Evolutionary conservation across 2,329 filamentous ascomycete genomes (phyloP).

Genomic region (Hypoxylon sp.): DNA sequence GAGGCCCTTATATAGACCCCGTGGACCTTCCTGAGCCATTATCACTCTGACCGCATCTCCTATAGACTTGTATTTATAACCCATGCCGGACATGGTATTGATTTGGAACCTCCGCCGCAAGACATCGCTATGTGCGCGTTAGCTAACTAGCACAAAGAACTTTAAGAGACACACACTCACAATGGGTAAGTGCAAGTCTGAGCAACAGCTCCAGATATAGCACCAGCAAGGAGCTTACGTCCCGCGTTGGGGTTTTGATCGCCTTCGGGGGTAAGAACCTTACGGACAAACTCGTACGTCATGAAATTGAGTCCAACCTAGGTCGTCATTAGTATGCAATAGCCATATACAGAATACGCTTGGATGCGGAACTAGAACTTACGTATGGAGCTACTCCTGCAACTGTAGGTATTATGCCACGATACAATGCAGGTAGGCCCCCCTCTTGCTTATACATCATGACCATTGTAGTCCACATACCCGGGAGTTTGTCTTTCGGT

Average conservation of each 20-base stretch:
- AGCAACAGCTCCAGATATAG: constrained; percentile 94
- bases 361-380: constrained; percentile 47
- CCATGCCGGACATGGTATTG: constrained; percentile 99
- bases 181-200: constrained; percentile 99
- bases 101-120: constrained; percentile 95
- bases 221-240: constrained; percentile 89
- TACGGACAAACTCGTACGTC: constrained; percentile 92
- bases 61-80: constrained; percentile 93
- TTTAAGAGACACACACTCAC: constrained; percentile 68
- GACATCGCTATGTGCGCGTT: constrained; percentile 76
- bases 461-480: constrained; percentile 89
- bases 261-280: constrained; percentile 88
- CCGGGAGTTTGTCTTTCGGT: constrained; percentile 78
- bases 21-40: constrained; percentile 83
- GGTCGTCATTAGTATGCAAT: constrained; percentile 42
- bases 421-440: constrained; percentile 87
- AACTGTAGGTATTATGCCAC: constrained; percentile 93
- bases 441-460: constrained; percentile 94
- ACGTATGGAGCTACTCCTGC: constrained; percentile 97
- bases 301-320: constrained; percentile 98
- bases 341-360: constrained; percentile 1
- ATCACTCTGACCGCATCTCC: constrained; percentile 87
- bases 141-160: constrained; percentile 39
- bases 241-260: constrained; percentile 84
- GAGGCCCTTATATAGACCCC: constrained; percentile 95